These are phyloP conservation scores for Hippophae gyantsensis DNA, from an alignment of 306 rosid genomes.

Conservation along the genomic window DNA sequence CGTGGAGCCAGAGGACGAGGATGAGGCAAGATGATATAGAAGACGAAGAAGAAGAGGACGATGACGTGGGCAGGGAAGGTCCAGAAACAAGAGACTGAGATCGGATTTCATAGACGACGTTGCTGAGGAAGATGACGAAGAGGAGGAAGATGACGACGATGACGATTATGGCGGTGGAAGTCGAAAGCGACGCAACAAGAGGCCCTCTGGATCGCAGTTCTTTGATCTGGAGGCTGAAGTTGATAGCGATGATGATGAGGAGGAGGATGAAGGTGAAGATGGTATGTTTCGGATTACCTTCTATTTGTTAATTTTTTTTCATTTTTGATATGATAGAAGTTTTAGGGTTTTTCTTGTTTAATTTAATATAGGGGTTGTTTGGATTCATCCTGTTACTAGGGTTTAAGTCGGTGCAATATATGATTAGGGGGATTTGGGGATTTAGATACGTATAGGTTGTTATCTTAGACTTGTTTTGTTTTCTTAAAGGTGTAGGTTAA, in stretches of 20 bases:
- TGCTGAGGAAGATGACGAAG: conserved; percentile 83
- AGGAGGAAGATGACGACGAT: conserved; percentile 52
- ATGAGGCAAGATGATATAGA: conserved; percentile 38
- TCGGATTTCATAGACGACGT: conserved; percentile 55
- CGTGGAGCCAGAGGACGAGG: conserved; percentile 66
- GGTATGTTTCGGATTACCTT: conserved; percentile 33
- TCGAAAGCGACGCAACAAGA: conserved; percentile 33
- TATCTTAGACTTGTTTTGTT: no score
- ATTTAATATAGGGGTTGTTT: no score
- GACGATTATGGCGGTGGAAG: conserved; percentile 33
- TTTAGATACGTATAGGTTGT: no score
- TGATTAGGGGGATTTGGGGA: no score
- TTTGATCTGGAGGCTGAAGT: conserved; percentile 74
- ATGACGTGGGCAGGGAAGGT: conserved; percentile 33
- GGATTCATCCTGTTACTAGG: no score
- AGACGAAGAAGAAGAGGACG: conserved; percentile 47
- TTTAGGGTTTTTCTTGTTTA: neutral
- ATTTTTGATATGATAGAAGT: neutral
- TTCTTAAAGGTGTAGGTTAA: no score
- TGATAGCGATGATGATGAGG: conserved; percentile 77
- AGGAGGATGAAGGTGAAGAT: conserved; percentile 86
- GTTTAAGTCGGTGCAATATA: no score
- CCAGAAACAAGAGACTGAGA: conserved; percentile 50
- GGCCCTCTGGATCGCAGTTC: conserved; percentile 38
- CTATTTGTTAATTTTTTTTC: neutral